Conservation (phyloP, 2,329 filamentous ascomycete species). For the Dactylonectria macrodidyma region DNA sequence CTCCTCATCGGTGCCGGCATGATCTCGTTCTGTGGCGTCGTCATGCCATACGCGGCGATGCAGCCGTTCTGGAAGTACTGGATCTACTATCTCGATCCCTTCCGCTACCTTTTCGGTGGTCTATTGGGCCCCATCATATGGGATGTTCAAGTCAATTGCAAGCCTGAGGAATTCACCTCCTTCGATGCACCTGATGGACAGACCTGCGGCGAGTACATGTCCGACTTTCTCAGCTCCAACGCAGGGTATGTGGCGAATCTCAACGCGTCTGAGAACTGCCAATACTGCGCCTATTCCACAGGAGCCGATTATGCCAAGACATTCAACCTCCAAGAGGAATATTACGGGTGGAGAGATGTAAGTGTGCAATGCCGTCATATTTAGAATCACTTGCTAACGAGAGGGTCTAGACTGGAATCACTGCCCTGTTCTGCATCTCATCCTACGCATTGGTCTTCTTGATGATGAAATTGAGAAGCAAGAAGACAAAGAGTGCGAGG, state of each 20-base stretch:
- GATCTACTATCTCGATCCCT: slow-evolving; percentile 61
- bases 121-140: slow-evolving; percentile 55
- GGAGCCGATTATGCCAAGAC: slow-evolving; percentile 38
- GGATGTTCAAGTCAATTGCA: slow-evolving; percentile 56
- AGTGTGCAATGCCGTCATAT: slow-evolving; percentile 3
- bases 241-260: slow-evolving; percentile 32
- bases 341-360: slow-evolving; percentile 42
- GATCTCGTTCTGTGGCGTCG: slow-evolving; percentile 46
- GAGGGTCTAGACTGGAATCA: slow-evolving; percentile 35
- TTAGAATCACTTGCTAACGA: background rate
- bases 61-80: slow-evolving; percentile 47
- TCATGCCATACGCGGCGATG: slow-evolving; percentile 43
- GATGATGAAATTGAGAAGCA: slow-evolving; percentile 45
- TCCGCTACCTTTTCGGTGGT: slow-evolving; percentile 58
- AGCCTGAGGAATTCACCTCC: slow-evolving; percentile 47
- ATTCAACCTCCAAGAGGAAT: slow-evolving; percentile 36
- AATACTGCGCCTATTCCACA: slow-evolving; percentile 34
- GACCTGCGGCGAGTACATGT: slow-evolving; percentile 39
- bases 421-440: slow-evolving; percentile 39
- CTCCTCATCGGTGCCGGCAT: slow-evolving; percentile 57
- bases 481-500: slow-evolving; percentile 39
- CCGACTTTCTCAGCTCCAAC: slow-evolving; percentile 32
- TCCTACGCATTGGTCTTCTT: slow-evolving; percentile 42
- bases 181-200: slow-evolving; percentile 22
- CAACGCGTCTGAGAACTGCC: slow-evolving; percentile 31